A percentile compares a stretch with the other conserved stretches of the same genome.
phyloP scores from a whole-genome alignment of 768 basidiomycete genomes.

The Calvatia gigantea region DNA sequence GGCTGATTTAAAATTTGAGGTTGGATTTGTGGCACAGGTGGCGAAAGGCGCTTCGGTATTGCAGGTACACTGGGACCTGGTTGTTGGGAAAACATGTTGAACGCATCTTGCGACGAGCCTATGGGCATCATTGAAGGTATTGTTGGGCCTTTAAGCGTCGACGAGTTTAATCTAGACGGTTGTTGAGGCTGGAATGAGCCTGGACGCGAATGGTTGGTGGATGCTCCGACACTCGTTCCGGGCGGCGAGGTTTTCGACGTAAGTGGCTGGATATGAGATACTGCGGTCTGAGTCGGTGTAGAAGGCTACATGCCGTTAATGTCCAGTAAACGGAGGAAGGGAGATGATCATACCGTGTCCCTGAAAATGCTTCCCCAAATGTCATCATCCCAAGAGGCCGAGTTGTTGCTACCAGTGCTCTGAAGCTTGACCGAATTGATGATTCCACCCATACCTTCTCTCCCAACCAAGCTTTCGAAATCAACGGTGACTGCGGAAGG shows the following conservation, averaged over 20 bases:
- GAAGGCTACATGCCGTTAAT: not conserved
- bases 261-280: constrained; percentile 9
- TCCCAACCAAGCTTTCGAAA: constrained; percentile 84
- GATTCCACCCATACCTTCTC: constrained; percentile 22
- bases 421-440: constrained; percentile 39
- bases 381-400: constrained; percentile 72
- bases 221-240: constrained; percentile 10
- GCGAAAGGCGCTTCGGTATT: constrained; percentile 2
- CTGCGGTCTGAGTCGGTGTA: constrained; percentile 7
- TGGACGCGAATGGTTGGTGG: constrained; percentile 11
- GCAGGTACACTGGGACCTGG: not conserved
- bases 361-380: constrained; percentile 81
- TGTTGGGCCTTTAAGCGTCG: constrained; percentile 25
- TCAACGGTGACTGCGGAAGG: constrained; percentile 51
- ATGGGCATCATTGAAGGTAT: constrained; percentile 4
- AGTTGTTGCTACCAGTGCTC: constrained; percentile 34
- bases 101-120: not conserved
- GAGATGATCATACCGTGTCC: constrained; percentile 21
- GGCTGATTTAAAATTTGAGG: constrained; percentile 12
- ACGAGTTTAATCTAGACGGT: constrained; percentile 38
- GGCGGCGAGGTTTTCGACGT: constrained; percentile 18
- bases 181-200: constrained; percentile 32
- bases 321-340: constrained; percentile 20
- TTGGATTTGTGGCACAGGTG: constrained; percentile 16
- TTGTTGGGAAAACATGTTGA: constrained; percentile 2